Evolutionary conservation across 2,329 filamentous ascomycete species (phyloP).

Genomic region (Fusarium continuum): DNA sequence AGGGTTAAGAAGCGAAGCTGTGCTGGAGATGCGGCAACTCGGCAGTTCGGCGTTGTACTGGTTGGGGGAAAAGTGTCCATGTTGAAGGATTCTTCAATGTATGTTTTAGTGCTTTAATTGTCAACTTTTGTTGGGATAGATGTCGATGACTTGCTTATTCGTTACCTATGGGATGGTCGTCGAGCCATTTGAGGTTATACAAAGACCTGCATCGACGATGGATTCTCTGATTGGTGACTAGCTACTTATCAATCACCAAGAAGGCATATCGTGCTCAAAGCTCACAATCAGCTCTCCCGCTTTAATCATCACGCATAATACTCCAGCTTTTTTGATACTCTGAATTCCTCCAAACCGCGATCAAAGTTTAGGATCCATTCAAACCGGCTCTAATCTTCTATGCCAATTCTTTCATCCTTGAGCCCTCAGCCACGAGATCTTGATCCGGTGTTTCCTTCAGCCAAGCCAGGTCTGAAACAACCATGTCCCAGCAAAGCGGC

Average conservation of each 20-base stretch:
- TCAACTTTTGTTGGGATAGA: neutral
- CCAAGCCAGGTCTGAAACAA: conserved; percentile 13
- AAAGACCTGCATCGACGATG: neutral
- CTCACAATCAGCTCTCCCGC: conserved; percentile 7
- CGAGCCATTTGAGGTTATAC: neutral
- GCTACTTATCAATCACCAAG: neutral
- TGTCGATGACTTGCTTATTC: neutral
- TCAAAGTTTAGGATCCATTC: neutral
- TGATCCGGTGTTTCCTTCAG: no score
- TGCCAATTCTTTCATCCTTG: no score
- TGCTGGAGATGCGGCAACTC: conserved; percentile 10
- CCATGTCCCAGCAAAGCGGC: conserved; percentile 19
- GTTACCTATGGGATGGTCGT: neutral
- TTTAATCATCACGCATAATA: neutral
- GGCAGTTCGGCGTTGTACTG: conserved; percentile 29
- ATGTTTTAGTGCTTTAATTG: conserved; percentile 5
- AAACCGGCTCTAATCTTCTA: accelerated
- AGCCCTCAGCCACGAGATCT: no score
- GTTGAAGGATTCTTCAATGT: conserved; percentile 7
- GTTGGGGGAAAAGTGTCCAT: conserved; percentile 17
- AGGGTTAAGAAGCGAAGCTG: conserved; percentile 60
- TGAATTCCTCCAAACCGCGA: neutral
- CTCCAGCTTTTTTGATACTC: no score
- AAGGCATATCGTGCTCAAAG: conserved; percentile 8
- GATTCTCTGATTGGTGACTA: conserved; percentile 2